These are phyloP conservation scores for Wickerhamiella bombiphila DNA, from an alignment of 805 yeast species.

Conservation along the genomic window DNA sequence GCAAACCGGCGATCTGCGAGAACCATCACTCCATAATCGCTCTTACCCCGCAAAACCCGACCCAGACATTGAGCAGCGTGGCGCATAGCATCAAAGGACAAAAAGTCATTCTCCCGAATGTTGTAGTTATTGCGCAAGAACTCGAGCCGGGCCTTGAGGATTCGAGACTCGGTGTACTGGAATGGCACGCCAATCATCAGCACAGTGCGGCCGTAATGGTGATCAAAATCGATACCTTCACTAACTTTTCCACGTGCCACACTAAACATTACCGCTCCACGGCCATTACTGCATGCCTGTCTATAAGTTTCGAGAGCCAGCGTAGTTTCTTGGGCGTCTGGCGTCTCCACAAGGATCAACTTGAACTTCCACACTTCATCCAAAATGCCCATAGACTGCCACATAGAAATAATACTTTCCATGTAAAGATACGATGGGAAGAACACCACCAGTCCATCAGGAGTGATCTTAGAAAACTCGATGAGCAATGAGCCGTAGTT, in stretches of 20 bases:
- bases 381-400: slow-evolving; percentile 97
- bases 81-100: slow-evolving; percentile 98
- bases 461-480: slow-evolving; percentile 88
- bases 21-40: slow-evolving; percentile 98
- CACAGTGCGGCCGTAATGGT: slow-evolving; percentile 94
- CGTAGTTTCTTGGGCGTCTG: slow-evolving; percentile 97
- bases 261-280: slow-evolving; percentile 90
- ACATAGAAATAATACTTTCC: slow-evolving; percentile 96
- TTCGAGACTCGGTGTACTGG: slow-evolving; percentile 95
- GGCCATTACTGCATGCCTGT: slow-evolving; percentile 91
- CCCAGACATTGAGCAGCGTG: slow-evolving; percentile 99
- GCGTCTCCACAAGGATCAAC: slow-evolving; percentile 88
- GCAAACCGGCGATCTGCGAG: slow-evolving; percentile 88
- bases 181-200: slow-evolving; percentile 98
- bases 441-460: slow-evolving; percentile 96
- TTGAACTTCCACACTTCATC: slow-evolving; percentile 99
- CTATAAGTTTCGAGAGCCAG: slow-evolving; percentile 89
- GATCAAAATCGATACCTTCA: slow-evolving; percentile 98
- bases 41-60: slow-evolving; percentile 92
- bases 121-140: slow-evolving; percentile 85
- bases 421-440: slow-evolving; percentile 93
- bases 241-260: slow-evolving; percentile 99
- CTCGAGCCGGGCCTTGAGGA: slow-evolving; percentile 85
- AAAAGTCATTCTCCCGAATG: slow-evolving; percentile 82
- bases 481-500: slow-evolving; percentile 87